phyloP scores from a whole-genome alignment of 805 yeast species.

The Saccharomycopsis sp. region DNA sequence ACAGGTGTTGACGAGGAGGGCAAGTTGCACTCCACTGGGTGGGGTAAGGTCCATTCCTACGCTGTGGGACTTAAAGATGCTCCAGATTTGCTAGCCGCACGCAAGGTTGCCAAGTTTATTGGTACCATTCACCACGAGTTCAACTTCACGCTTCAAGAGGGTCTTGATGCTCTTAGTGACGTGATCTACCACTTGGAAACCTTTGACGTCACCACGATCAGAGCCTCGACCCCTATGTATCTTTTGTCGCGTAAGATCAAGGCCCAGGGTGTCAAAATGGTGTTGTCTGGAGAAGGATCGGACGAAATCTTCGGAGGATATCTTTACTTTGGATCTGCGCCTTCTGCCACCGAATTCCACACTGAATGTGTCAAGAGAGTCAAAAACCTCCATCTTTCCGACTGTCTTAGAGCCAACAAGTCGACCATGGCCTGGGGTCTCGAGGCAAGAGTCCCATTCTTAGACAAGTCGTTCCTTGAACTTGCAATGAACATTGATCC shows the following conservation, averaged over 20 bases:
- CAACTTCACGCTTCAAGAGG: slow-evolving; percentile 94
- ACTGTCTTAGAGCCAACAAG: slow-evolving; percentile 97
- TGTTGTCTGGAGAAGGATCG: slow-evolving; percentile 96
- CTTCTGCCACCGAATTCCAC: slow-evolving; percentile 89
- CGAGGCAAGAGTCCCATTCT: slow-evolving; percentile 99
- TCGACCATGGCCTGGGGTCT: slow-evolving; percentile 99
- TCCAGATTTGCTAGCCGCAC: slow-evolving; percentile 95
- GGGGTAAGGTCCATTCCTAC: slow-evolving; percentile 85
- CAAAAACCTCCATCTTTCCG: slow-evolving; percentile 94
- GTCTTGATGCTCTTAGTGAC: slow-evolving; percentile 90
- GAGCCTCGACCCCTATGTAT: slow-evolving; percentile 99
- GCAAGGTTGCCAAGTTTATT: slow-evolving; percentile 91
- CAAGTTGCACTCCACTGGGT: slow-evolving; percentile 67
- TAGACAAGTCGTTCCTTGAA: slow-evolving; percentile 88
- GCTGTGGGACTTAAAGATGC: slow-evolving; percentile 97
- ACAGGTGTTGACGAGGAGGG: slow-evolving; percentile 93
- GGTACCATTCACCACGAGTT: slow-evolving; percentile 98
- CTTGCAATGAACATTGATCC: slow-evolving; percentile 94
- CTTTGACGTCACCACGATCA: slow-evolving; percentile 95
- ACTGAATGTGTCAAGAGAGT: slow-evolving; percentile 92
- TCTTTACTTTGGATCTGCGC: slow-evolving; percentile 95
- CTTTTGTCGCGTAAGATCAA: slow-evolving; percentile 91
- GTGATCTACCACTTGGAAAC: slow-evolving; percentile 96
- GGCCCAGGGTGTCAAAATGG: slow-evolving; percentile 99
- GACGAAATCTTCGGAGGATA: slow-evolving; percentile 99